These are phyloP conservation scores for Aspergillus pseudoglaucus DNA, from an alignment of 2,329 filamentous ascomycete genomes.

Conservation along the genomic window DNA sequence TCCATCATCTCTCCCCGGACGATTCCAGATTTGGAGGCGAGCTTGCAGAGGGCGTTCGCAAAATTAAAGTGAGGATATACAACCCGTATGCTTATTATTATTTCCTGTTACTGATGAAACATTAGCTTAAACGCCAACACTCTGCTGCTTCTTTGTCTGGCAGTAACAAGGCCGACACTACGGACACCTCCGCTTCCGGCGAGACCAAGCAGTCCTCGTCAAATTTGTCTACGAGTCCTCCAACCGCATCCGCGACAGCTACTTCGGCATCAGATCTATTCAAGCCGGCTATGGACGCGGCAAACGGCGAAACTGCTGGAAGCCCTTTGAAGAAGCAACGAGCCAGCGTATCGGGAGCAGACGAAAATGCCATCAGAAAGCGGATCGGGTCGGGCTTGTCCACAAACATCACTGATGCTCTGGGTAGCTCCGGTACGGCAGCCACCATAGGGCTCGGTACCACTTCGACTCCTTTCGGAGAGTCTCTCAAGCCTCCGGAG, in stretches of 20 bases:
- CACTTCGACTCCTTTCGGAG: slow-evolving; percentile 12
- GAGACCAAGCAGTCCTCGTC: slow-evolving; percentile 28
- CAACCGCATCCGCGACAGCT: slow-evolving; percentile 17
- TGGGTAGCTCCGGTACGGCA: slow-evolving; percentile 17
- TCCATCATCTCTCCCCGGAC: slow-evolving; percentile 50
- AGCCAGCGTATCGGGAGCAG: slow-evolving; percentile 38
- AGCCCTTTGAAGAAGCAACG: slow-evolving; percentile 44
- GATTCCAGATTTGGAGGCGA: slow-evolving; percentile 56
- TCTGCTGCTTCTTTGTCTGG: slow-evolving; percentile 51
- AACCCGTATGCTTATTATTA: not conserved
- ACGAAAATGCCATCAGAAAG: slow-evolving; percentile 34
- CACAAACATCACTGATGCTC: slow-evolving; percentile 31
- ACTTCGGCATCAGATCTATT: slow-evolving; percentile 14
- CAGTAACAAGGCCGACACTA: slow-evolving; percentile 25
- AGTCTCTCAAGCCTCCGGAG: slow-evolving; percentile 11
- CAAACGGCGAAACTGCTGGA: slow-evolving; percentile 35
- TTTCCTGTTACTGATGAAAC: slow-evolving; percentile 6
- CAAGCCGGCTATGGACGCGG: slow-evolving; percentile 15
- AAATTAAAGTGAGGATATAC: slow-evolving; percentile 53
- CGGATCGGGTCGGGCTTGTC: slow-evolving; percentile 36
- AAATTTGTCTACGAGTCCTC: slow-evolving; percentile 32
- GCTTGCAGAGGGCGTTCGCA: slow-evolving; percentile 57
- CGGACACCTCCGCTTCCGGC: slow-evolving; percentile 32
- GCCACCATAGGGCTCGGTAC: slow-evolving; percentile 7
- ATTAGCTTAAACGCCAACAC: slow-evolving; percentile 59